Evolutionary conservation across 768 basidiomycete genomes (phyloP), one percentile per base, ranked within the genome.

Genomic region (Boletus pseudo-olivaceus): DNA sequence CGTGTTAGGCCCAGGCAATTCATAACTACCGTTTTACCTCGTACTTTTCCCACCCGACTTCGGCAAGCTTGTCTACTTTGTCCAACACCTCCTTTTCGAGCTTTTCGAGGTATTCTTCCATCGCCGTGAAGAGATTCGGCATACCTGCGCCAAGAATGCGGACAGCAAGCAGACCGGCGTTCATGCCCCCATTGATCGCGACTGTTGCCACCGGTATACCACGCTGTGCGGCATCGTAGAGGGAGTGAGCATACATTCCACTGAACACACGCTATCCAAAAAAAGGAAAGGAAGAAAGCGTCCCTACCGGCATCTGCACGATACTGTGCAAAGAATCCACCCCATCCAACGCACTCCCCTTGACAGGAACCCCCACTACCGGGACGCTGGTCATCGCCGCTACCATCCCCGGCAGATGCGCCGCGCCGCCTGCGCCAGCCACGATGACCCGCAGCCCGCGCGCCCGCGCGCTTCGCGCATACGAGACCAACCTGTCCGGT

Each of bases 391-490:
- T 96, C 87, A 97, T 85, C 19, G 91, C 87, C 5, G 96, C 97
- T 1, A 98, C 93, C 97, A 99, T 99, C 0, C 97, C 97, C 0
- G 97, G 97, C 2, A 99, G 74, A 74, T 99, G 97, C 5, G 96
- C 97, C 1, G 97, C 96, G 0, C 97, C 97, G n/a, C 97, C 97
- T 7, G 97, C 97, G 7, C 96, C 96, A 2, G 96, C 96, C 40
- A 99, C 87, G 70, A 99, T 83, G 5, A 80, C 82, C 43, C 88
- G 73, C 39, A 90, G 60, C 3, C 89, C 90, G 5, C 88, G 75
- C 17, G 78, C 68, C 1, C 79, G 77, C 0, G 94, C 95, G 9
- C 81, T 79, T 42, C 85, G 77, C 2, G 97, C 88, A 58, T 95
- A 98, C 55, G 84, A 78, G 20, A 89, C 82, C 66, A 98, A 76